Percentiles rank a stretch among this genome's conserved stretches.
phyloP scores from a whole-genome alignment of 371 early-diverging fungal species.

The Actinomucor elegans region DNA sequence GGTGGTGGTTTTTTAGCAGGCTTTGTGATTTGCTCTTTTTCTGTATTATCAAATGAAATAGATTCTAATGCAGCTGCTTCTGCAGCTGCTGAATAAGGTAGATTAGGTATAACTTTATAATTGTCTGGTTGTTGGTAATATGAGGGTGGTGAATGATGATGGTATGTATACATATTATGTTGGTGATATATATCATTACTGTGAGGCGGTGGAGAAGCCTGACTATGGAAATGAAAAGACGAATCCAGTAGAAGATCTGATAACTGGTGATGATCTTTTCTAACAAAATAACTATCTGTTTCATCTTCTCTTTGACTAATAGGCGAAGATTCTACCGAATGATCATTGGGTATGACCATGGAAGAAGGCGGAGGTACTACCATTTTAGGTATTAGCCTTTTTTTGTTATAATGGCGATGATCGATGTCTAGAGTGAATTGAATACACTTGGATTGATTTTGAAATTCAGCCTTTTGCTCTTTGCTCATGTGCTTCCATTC shows the following conservation, averaged over 20 bases:
- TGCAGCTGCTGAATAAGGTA: conserved; percentile 17
- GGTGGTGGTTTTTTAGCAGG: background rate
- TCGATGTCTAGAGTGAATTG: conserved; percentile 26
- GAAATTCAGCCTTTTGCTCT: conserved; percentile 22
- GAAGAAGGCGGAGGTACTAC: conserved; percentile 10
- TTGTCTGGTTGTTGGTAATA: background rate
- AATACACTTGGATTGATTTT: conserved; percentile 22
- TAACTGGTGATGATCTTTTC: background rate
- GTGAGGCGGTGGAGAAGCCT: background rate
- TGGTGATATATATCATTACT: background rate
- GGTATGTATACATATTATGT: background rate
- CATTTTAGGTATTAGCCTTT: background rate
- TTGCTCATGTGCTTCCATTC: conserved; percentile 20
- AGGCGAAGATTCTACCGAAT: background rate
- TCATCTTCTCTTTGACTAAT: conserved; percentile 1
- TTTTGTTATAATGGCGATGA: background rate
- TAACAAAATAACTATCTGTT: background rate
- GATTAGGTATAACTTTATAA: background rate
- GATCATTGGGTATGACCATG: conserved; percentile 27
- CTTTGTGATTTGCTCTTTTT: background rate
- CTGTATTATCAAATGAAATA: conserved; percentile 1
- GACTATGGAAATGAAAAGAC: background rate
- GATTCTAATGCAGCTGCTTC: conserved; percentile 23
- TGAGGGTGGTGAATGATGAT: background rate
- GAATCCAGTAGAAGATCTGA: background rate